Evolutionary conservation across 2,329 filamentous ascomycete species (phyloP).

Genomic region (Alternaria rosae): DNA sequence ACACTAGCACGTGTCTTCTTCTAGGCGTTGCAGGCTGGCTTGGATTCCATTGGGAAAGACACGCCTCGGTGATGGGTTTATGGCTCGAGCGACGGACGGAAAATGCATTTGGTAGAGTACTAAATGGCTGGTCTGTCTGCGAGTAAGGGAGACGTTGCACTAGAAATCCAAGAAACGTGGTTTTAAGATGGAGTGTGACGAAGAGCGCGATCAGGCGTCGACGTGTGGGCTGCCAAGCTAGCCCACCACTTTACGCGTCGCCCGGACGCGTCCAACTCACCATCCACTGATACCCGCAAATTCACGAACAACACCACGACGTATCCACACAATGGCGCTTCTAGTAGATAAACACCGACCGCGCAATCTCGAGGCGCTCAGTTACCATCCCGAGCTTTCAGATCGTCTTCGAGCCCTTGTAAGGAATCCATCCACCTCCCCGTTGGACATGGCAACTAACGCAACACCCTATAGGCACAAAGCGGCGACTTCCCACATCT

Average conservation of each 20-base stretch:
- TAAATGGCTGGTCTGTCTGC: not conserved
- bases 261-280: conserved; percentile 31
- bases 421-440: conserved; percentile 43
- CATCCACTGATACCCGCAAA: conserved; percentile 17
- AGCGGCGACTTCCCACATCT: conserved; percentile 98
- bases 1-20: too few relatives aligned
- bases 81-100: not conserved
- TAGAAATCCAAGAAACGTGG: not conserved
- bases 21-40: not conserved
- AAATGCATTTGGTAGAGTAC: not conserved
- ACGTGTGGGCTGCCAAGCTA: conserved; percentile 26
- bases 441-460: conserved; percentile 19
- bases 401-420: conserved; percentile 86
- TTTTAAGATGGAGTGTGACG: not conserved
- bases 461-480: conserved; percentile 70
- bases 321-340: conserved; percentile 62
- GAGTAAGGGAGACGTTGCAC: not conserved
- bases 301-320: conserved; percentile 3
- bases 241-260: conserved; percentile 40
- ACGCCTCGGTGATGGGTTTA: not conserved
- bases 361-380: conserved; percentile 76
- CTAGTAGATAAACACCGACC: conserved; percentile 73
- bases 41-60: not conserved
- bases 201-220: conserved; percentile 1
- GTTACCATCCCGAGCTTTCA: conserved; percentile 89